These are phyloP conservation scores for Obba rivulosa DNA, from an alignment of 768 basidiomycete genomes.

Conservation along the genomic window DNA sequence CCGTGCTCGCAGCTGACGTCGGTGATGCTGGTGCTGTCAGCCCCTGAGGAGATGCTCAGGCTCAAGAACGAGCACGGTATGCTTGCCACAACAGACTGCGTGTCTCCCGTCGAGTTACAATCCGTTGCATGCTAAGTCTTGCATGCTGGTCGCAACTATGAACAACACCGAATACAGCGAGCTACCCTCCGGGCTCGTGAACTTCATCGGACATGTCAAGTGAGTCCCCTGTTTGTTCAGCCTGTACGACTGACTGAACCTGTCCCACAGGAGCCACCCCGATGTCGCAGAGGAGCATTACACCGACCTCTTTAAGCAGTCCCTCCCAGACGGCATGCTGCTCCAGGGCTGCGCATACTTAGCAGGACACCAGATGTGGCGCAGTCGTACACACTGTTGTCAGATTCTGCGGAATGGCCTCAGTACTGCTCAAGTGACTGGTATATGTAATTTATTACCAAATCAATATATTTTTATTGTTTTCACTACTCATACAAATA, in stretches of 20 bases:
- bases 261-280: constrained; percentile 66
- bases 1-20: background rate
- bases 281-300: constrained; percentile 78
- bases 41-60: constrained; percentile 59
- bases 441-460: too few relatives aligned
- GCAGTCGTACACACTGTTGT: too few relatives aligned
- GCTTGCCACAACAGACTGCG: constrained; percentile 57
- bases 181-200: constrained; percentile 65
- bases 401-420: too few relatives aligned
- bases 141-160: constrained; percentile 49
- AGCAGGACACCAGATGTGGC: too few relatives aligned
- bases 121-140: background rate
- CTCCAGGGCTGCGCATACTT: constrained; percentile 45
- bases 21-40: constrained; percentile 32
- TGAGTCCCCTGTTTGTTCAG: constrained; percentile 31
- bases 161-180: constrained; percentile 73
- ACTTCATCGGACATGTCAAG: constrained; percentile 76
- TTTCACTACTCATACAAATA: too few relatives aligned
- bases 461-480: too few relatives aligned
- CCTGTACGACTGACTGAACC: background rate
- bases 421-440: too few relatives aligned
- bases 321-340: constrained; percentile 65
- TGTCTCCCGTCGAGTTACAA: constrained; percentile 13
- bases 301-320: constrained; percentile 60
- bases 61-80: constrained; percentile 54